Conservation (phyloP, 805 yeast species). For the Metschnikowia gruessii region DNA sequence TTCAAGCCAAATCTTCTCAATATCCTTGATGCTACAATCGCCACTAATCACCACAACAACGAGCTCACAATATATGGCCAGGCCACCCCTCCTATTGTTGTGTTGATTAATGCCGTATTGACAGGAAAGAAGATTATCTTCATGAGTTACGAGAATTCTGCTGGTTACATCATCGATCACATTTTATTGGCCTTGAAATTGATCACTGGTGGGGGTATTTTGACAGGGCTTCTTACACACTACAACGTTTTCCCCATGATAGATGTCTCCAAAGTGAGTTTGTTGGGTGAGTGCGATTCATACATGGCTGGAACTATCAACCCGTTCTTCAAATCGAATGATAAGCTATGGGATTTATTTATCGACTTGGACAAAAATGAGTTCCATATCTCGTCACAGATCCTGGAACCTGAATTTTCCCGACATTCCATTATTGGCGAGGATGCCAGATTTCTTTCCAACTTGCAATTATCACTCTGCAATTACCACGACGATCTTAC, state of each 20-base stretch:
- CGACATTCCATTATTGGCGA: conserved; percentile 41
- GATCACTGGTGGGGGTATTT: conserved; percentile 41
- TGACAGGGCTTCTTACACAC: conserved; percentile 38
- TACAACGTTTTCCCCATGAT: conserved; percentile 54
- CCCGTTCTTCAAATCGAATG: conserved; percentile 55
- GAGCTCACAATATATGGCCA: conserved; percentile 53
- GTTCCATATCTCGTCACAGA: conserved; percentile 30
- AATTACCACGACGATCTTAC: conserved; percentile 46
- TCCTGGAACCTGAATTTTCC: conserved; percentile 21
- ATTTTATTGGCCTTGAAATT: conserved; percentile 40
- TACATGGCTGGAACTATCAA: conserved; percentile 68
- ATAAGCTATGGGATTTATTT: conserved; percentile 56
- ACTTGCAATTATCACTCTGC: conserved; percentile 40
- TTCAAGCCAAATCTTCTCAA: conserved; percentile 38
- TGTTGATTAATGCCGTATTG: conserved; percentile 37
- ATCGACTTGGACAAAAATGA: conserved; percentile 57
- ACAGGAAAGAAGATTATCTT: conserved; percentile 41
- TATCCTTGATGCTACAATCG: conserved; percentile 35
- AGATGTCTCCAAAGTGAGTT: conserved; percentile 57
- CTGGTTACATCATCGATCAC: conserved; percentile 43
- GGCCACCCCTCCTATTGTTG: conserved; percentile 46
- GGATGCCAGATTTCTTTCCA: conserved; percentile 44
- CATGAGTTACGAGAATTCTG: conserved; percentile 38
- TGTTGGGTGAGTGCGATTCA: conserved; percentile 39
- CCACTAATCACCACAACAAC: conserved; percentile 35